Evolutionary conservation across 192 early-diverging fungal species (phyloP), one percentile per base, ranked within the genome.

Genomic region (Podila verticillata): DNA sequence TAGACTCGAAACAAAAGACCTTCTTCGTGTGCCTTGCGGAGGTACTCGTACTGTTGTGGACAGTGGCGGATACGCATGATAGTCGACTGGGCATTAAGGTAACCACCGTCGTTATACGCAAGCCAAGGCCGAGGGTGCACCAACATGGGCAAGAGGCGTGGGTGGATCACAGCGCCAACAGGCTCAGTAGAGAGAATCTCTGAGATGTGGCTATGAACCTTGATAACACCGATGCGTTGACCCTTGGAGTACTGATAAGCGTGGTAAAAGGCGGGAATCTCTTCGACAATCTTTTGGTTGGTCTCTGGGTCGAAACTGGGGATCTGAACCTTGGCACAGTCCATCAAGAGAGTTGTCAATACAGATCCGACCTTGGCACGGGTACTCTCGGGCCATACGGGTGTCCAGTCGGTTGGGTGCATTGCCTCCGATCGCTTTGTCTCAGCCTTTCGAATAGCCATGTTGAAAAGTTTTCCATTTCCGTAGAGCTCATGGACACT

Each of bases 121-220:
- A 98, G 74, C 97, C 97, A 99, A 10, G 96, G 95, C 0, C 91
- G 91, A 61, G 97, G 97, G 31, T 89, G 91, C 13, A 99, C 92
- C 28, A 99, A 72, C 97, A 99, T 99, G 28, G 97, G 97, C 24
- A 99, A 83, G n/a, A 92, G 82, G 32, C 92, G 90, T 2, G 96
- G 92, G 48, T 89, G 89, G 17, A 96, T 75, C 12, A 84, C 84
- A 24, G 85, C 86, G 13, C 85, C 81, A 22, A 93, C 71, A 19
- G 88, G 84, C 39, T 91, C 88, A 24, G 64, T 74, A 30, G 89
- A 80, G 22, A 97, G 82, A 58, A 94, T 75, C 63, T 96, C 90
- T 6, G 90, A 84, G 51, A 97, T 87, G 13, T 82, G 80, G 60
- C 80, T 86, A 70, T 94, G 87, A n/a, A 91, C 82, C 32, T 81